phyloP scores from a whole-genome alignment of 305 asterid species.

The Lippia alba region DNA sequence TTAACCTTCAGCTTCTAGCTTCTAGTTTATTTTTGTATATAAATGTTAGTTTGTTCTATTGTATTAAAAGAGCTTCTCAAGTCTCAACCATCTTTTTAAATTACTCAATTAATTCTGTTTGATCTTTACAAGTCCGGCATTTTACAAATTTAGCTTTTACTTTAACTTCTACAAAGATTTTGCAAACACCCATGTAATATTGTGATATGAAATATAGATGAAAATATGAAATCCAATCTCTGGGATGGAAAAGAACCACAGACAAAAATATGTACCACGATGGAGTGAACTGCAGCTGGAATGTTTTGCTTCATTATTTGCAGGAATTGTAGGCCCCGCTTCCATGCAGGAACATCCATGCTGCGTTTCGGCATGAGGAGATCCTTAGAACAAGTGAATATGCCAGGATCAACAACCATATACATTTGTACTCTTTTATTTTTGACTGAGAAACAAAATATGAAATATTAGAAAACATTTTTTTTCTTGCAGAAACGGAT shows the following conservation, averaged over 20 bases:
- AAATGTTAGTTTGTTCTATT: no score
- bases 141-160: no score
- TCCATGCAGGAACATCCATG: slow-evolving; percentile 99
- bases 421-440: slow-evolving; percentile 39
- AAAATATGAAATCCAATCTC: slow-evolving; percentile 30
- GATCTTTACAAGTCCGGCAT: no score
- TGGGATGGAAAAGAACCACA: slow-evolving; percentile 7
- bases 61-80: no score
- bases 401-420: slow-evolving; percentile 81
- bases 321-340: slow-evolving; percentile 72
- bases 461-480: slow-evolving; percentile 18
- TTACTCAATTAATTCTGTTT: no score
- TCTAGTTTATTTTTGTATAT: no score
- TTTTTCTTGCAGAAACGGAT: slow-evolving; percentile 20
- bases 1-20: no score
- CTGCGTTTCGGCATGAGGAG: slow-evolving; percentile 99
- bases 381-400: slow-evolving; percentile 97
- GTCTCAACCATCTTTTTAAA: no score
- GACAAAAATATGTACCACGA: slow-evolving; percentile 65
- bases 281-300: slow-evolving; percentile 93
- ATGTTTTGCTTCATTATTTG: slow-evolving; percentile 73
- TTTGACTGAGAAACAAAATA: slow-evolving; percentile 39
- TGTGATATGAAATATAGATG: no score
- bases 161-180: no score
- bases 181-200: no score